Conservation (phyloP, 371 early-diverging fungal genomes). For the Gilbertella persicaria region DNA sequence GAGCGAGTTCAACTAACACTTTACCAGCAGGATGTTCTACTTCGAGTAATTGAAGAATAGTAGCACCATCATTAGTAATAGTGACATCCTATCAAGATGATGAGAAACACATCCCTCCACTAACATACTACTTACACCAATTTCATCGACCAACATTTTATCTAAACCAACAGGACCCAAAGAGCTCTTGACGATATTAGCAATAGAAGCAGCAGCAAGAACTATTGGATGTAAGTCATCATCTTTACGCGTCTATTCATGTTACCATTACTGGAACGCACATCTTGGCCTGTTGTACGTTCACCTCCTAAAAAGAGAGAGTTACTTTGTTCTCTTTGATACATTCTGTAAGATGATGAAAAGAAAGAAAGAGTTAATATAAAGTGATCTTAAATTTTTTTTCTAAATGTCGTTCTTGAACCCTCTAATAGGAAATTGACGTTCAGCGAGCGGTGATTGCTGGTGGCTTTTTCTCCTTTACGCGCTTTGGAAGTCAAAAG, state of each 20-base stretch:
- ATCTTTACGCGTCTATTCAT: slow-evolving; percentile 8
- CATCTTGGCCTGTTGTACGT: slow-evolving; percentile 92
- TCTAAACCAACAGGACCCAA: slow-evolving; percentile 99
- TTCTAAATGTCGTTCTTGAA: too few species aligned
- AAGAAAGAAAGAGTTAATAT: background rate
- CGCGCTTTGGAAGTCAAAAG: too few species aligned
- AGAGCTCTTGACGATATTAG: slow-evolving; percentile 98
- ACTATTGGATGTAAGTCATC: slow-evolving; percentile 34
- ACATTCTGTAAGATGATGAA: slow-evolving; percentile 8
- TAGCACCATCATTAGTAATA: slow-evolving; percentile 99
- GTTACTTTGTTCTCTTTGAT: slow-evolving; percentile 22
- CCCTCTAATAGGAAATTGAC: too few species aligned
- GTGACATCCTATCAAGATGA: slow-evolving; percentile 84
- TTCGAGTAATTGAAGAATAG: slow-evolving; percentile 96
- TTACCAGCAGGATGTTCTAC: slow-evolving; percentile 98
- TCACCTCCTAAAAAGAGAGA: slow-evolving; percentile 81
- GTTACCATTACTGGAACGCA: slow-evolving; percentile 93
- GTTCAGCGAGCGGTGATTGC: too few species aligned
- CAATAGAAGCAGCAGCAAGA: slow-evolving; percentile 82
- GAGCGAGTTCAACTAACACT: slow-evolving; percentile 98
- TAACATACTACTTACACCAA: slow-evolving; percentile 76
- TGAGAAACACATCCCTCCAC: slow-evolving; percentile 6
- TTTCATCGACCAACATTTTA: slow-evolving; percentile 99
- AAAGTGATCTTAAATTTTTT: too few species aligned
- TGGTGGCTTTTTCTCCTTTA: too few species aligned